A percentile compares a stretch with the other conserved stretches of the same genome.
Evolutionary conservation across 495 filamentous ascomycete species (phyloP).

Genomic region (Penicillium dipodomyicola): DNA sequence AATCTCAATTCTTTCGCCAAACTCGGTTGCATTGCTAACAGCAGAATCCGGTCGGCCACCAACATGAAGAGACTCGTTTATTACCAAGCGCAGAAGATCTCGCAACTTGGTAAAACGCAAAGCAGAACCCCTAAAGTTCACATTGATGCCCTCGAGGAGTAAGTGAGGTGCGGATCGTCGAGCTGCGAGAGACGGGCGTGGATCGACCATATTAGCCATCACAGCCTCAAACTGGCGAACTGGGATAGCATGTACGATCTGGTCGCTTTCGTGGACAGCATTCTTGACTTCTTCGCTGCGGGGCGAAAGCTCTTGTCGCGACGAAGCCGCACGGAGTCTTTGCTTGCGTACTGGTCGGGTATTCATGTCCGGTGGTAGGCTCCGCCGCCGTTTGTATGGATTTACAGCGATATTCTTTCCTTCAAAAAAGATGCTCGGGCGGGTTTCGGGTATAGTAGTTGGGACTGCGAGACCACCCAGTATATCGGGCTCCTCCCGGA

Average conservation of each 20-base stretch:
- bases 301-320: constrained; percentile 45
- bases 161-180: constrained; percentile 44
- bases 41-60: constrained; percentile 74
- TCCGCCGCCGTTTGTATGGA: constrained; percentile 50
- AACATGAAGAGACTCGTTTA: constrained; percentile 68
- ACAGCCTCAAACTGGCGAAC: constrained; percentile 43
- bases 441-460: constrained; percentile 23
- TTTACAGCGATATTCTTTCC: constrained; percentile 47
- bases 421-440: constrained; percentile 44
- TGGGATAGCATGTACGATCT: constrained; percentile 43
- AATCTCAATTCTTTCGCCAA: constrained; percentile 68
- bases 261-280: constrained; percentile 51
- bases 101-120: constrained; percentile 61
- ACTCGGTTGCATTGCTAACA: constrained; percentile 54
- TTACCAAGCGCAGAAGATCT: constrained; percentile 63
- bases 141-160: constrained; percentile 46
- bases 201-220: constrained; percentile 42
- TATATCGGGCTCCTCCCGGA: constrained; percentile 39
- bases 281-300: constrained; percentile 50
- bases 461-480: constrained; percentile 24
- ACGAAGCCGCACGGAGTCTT: constrained; percentile 35
- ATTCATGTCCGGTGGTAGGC: constrained; percentile 40
- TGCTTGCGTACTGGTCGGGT: constrained; percentile 37
- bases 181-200: constrained; percentile 41
- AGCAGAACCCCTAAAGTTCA: constrained; percentile 39